A percentile compares a stretch with the other conserved stretches of the same genome.
Evolutionary conservation across 2,329 filamentous ascomycete genomes (phyloP).

Genomic region (Penicillium sp.): DNA sequence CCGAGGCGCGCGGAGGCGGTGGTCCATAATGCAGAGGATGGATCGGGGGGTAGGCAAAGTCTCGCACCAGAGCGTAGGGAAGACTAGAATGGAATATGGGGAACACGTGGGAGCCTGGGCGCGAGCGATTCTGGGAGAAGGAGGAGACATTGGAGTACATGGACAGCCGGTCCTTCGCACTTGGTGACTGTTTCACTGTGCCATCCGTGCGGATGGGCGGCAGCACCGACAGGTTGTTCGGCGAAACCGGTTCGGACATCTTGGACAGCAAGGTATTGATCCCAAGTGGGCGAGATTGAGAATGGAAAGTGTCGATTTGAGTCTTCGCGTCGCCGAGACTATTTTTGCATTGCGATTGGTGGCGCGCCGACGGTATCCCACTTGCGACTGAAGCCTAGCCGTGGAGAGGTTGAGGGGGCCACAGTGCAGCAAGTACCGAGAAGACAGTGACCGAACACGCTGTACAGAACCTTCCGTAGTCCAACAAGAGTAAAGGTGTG

Average conservation of each 20-base stretch:
- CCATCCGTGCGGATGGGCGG: slow-evolving; percentile 51
- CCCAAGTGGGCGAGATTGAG: slow-evolving; percentile 13
- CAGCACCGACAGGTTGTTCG: slow-evolving; percentile 31
- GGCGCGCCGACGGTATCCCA: slow-evolving; percentile 15
- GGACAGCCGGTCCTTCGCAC: slow-evolving; percentile 74
- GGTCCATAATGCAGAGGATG: slow-evolving; percentile 93
- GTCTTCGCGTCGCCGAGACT: slow-evolving; percentile 23
- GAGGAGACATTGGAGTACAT: slow-evolving; percentile 72
- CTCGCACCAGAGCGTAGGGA: slow-evolving; percentile 82
- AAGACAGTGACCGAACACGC: not conserved
- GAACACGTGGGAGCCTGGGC: slow-evolving; percentile 75
- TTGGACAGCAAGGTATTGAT: slow-evolving; percentile 25
- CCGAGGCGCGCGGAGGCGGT: slow-evolving; percentile 67
- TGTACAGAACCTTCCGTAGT: not conserved
- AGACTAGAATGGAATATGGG: slow-evolving; percentile 81
- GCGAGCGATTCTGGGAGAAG: slow-evolving; percentile 57
- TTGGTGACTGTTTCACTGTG: slow-evolving; percentile 64
- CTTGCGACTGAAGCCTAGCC: slow-evolving; percentile 16
- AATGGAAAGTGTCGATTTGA: slow-evolving; percentile 17
- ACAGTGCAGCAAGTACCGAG: not conserved
- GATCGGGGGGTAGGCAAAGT: slow-evolving; percentile 82
- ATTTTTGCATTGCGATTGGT: slow-evolving; percentile 36
- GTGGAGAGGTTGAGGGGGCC: not conserved
- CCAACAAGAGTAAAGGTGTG: not conserved
- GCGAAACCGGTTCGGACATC: slow-evolving; percentile 34